Evolutionary conservation across 2,329 filamentous ascomycete species (phyloP), one percentile per base, ranked within the genome.

Genomic region (Cytospora piceae): DNA sequence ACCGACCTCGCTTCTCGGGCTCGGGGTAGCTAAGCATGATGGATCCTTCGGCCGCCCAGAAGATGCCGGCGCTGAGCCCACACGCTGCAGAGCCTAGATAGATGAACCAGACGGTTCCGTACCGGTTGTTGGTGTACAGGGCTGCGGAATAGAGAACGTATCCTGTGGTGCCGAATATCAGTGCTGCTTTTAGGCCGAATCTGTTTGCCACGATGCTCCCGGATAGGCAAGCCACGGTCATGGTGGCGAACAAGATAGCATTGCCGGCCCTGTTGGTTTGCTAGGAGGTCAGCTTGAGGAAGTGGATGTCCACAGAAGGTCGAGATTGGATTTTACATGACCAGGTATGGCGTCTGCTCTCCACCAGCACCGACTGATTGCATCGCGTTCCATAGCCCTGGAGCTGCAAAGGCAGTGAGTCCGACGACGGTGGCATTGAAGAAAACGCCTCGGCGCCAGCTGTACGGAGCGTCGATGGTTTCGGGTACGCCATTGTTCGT

Each of bases 111-210:
- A 72, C 64, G 1, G 59, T 72, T 12, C 73, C 73, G 52, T 73
- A 73, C 1, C 70, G 70, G 42, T 73, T 78, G 65, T 78, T 78
- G 15, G 72, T 69, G 64, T 79, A 78, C n/a, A 79, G 67, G 0
- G 74, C 75, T 0, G 77, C 76, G 1, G 75, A 74, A 64, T 77
- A 79, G 2, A 78, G 56, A 9, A 73, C 73, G 52, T 76, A 79
- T 0, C 77, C 76, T 0, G 73, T 64, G 0, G 75, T 73, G 3
- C 77, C 77, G 14, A 78, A 68, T 49, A 75, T 72, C 5, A 78
- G 68, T 2, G 75, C 76, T 67, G 73, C 71, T 20, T 66, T 67
- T 5, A 78, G 68, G 12, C 75, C 74, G 57, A 77, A 72, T 11
- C 73, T 71, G 67, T 77, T 77, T 20, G 75, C 73, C 14, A 78